phyloP scores from a whole-genome alignment of 2,329 filamentous ascomycete species.

The Pseudopyricularia cyperi region DNA sequence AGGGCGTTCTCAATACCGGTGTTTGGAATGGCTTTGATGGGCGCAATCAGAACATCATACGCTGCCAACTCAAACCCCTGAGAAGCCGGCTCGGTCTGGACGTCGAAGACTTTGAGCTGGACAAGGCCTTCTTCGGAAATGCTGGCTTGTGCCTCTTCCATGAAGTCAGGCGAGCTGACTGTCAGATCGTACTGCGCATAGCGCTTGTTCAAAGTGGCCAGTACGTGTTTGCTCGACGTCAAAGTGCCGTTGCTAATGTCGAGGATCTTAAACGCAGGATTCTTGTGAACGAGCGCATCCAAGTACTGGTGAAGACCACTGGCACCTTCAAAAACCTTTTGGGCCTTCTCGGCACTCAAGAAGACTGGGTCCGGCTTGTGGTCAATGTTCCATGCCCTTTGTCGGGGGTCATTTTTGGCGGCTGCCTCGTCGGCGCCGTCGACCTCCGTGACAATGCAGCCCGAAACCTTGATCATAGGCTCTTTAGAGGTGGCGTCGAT shows the following conservation, averaged over 20 bases:
- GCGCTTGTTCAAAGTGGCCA: not conserved
- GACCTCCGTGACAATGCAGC: not conserved
- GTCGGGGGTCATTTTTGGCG: not conserved
- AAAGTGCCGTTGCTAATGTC: not conserved
- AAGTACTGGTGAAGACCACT: not conserved
- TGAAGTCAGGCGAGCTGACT: not conserved
- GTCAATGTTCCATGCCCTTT: not conserved
- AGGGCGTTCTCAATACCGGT: not conserved
- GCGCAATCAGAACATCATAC: not conserved
- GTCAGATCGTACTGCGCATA: not conserved
- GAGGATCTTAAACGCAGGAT: not conserved
- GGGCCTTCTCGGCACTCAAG: not conserved
- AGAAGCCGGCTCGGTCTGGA: not conserved
- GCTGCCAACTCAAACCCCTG: not conserved
- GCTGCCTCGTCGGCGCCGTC: not conserved
- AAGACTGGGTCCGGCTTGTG: not conserved
- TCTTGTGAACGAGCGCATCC: not conserved
- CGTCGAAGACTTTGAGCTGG: not conserved
- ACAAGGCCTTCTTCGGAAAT: not conserved
- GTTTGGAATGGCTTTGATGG: not conserved
- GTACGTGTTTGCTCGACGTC: not conserved
- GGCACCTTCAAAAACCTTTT: not conserved
- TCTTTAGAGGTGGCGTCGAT: not conserved
- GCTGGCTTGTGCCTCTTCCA: not conserved
- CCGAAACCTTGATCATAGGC: not conserved